Evolutionary conservation across 1,284 basidiomycete species (phyloP).

Genomic region (Cutaneotrichosporon cyanovorans): DNA sequence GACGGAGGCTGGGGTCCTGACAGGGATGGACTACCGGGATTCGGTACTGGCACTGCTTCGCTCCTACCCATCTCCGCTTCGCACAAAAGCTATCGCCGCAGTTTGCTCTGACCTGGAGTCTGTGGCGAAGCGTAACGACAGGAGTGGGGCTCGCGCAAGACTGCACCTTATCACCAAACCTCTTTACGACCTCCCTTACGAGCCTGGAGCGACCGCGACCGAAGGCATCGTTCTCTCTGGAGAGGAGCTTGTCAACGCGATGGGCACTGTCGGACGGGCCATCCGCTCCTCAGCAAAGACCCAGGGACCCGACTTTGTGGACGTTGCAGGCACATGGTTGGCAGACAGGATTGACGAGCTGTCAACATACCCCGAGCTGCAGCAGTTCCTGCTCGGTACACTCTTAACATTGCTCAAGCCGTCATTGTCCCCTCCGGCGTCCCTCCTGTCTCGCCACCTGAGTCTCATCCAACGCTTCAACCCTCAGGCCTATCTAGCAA

Average conservation of each 20-base stretch:
- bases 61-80: slow-evolving; percentile 40
- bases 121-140: slow-evolving; percentile 5
- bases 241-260: slow-evolving; percentile 31
- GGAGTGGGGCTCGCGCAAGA: slow-evolving; percentile 18
- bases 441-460: slow-evolving; percentile 34
- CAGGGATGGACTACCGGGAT: slow-evolving; percentile 32
- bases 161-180: slow-evolving; percentile 25
- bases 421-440: slow-evolving; percentile 24
- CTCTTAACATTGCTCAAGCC: slow-evolving; percentile 30
- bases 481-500: slow-evolving; percentile 8
- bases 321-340: slow-evolving; percentile 36
- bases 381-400: slow-evolving; percentile 33
- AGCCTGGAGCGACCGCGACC: slow-evolving; percentile 20
- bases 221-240: slow-evolving; percentile 21
- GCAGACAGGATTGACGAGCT: slow-evolving; percentile 19
- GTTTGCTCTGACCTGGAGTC: slow-evolving; percentile 34
- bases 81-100: slow-evolving; percentile 27
- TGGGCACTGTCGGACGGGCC: slow-evolving; percentile 35
- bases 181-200: slow-evolving; percentile 41
- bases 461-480: slow-evolving; percentile 11
- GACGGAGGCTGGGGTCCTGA: slow-evolving; percentile 12
- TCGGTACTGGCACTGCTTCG: slow-evolving; percentile 32
- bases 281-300: slow-evolving; percentile 21
- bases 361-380: slow-evolving; percentile 2
- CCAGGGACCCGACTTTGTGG: slow-evolving; percentile 21